phyloP scores from a whole-genome alignment of 1,139 yeast genomes.

The Petasospora fabianii region DNA sequence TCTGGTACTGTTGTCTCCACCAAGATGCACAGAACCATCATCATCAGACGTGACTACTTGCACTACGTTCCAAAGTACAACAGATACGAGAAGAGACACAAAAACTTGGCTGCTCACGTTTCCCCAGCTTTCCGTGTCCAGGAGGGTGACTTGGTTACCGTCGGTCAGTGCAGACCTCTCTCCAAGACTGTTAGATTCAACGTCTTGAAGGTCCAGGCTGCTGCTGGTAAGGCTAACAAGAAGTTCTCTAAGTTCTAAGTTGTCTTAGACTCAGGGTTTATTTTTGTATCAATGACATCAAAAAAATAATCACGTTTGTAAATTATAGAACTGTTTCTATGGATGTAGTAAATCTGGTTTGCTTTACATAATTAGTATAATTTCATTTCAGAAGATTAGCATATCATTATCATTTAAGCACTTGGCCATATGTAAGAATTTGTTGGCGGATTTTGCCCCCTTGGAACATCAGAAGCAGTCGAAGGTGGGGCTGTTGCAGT shows the following conservation, averaged over 20 bases:
- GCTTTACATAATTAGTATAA: no score
- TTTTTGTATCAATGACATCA: conserved; percentile 14
- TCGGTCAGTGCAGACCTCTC: conserved; percentile 99
- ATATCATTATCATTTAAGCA: no score
- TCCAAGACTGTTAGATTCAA: conserved; percentile 99
- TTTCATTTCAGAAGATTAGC: no score
- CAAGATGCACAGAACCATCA: conserved; percentile 99
- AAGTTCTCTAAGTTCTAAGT: conserved; percentile 93
- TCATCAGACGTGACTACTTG: conserved; percentile 99
- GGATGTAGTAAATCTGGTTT: background rate
- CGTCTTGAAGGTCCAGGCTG: conserved; percentile 93
- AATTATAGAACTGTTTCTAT: conserved; percentile 9
- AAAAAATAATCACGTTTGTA: conserved; percentile 19
- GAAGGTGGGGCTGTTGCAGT: no score
- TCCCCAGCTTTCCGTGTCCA: conserved; percentile 99
- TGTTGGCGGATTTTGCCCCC: no score
- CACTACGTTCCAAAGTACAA: conserved; percentile 99
- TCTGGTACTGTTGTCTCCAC: conserved; percentile 99
- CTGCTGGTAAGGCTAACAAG: conserved; percentile 84
- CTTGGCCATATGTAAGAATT: no score
- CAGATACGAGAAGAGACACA: conserved; percentile 99
- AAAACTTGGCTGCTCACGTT: conserved; percentile 99
- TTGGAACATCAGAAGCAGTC: no score
- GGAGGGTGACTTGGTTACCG: conserved; percentile 99
- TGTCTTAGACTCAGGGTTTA: conserved; percentile 11